Conservation (phyloP, 495 filamentous ascomycete species). For the Xylaria telfairii region DNA sequence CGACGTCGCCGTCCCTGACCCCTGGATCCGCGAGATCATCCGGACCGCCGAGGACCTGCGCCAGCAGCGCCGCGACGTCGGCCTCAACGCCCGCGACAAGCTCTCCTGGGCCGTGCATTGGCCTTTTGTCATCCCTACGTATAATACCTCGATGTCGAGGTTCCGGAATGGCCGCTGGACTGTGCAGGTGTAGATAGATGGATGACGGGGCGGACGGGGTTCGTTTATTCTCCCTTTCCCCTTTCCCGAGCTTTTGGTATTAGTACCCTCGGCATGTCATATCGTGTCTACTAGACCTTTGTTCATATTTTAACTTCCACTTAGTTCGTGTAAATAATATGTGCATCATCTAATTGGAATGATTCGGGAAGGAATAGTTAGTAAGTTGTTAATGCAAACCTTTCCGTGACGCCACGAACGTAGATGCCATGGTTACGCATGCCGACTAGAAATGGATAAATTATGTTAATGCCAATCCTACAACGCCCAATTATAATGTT, state of each 20-base stretch:
- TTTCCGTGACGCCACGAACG: not conserved
- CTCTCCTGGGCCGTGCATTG: not conserved
- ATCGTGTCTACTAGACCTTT: not conserved
- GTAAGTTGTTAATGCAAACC: not conserved
- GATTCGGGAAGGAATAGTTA: not conserved
- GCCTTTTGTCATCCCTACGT: not conserved
- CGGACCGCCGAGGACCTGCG: not conserved
- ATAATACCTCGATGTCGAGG: not conserved
- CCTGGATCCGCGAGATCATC: constrained; percentile 19
- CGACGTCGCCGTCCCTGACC: not conserved
- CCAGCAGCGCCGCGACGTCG: not conserved
- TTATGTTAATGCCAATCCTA: not conserved
- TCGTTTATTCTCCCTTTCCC: not conserved
- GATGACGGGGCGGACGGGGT: not conserved
- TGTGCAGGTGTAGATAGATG: not conserved
- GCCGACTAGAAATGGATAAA: not conserved
- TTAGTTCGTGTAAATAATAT: not conserved
- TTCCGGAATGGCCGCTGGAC: not conserved
- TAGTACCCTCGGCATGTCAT: not conserved
- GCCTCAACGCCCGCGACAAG: not conserved
- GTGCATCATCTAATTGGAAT: not conserved
- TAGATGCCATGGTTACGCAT: too few species aligned
- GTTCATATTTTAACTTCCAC: not conserved
- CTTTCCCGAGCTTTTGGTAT: not conserved
- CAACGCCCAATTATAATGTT: not conserved